Evolutionary conservation across 2,329 filamentous ascomycete genomes (phyloP), one percentile per base, ranked within the genome.

Genomic region (Lachnellula suecica): DNA sequence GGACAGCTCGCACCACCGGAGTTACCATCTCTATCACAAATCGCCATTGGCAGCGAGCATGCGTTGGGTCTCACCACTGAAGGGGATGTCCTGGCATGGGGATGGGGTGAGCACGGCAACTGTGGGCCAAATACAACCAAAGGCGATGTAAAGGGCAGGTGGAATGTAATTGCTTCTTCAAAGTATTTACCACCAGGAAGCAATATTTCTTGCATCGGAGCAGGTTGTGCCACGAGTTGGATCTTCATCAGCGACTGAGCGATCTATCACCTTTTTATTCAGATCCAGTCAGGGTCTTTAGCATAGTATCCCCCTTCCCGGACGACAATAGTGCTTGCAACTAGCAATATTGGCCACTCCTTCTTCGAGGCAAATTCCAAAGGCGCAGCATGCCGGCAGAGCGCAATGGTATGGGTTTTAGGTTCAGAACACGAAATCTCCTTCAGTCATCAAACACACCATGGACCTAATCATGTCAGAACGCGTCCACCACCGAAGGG

Each of bases 51-150:
- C 0, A 97, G 93, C 66, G 94, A 97, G 70, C 94, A 99, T 70
- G 84, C 82, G n/a, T 71, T 97, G 57, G 89, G 84, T 8, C 70
- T 93, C 23, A 84, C 88, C 0, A 72, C 72, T 9, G 75, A 79
- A 19, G 83, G 83, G 1, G 80, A 85, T 46, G 83, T 96, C 1
- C 72, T 95, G 44, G 82, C 89, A 1, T 97, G 93, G 91, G 94
- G 94, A 19, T 99, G 94, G 94, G 92, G 91, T 2, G 93, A 97
- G 71, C 94, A 99, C 72, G 94, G 94, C 1, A 99, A 99, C 68
- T 99, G 94, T 68, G 94, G 94, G 3, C 81, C 83, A 31, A 75
- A 79, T 38, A 75, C 73, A 11, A 82, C 84, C 56, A 74, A 79
- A 56, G 84, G 83, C 45, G 82, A 89, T 69, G 84, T 91, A 42